These are phyloP conservation scores for Termitomyces bulborhizus DNA, from an alignment of 768 basidiomycete genomes.

Conservation along the genomic window DNA sequence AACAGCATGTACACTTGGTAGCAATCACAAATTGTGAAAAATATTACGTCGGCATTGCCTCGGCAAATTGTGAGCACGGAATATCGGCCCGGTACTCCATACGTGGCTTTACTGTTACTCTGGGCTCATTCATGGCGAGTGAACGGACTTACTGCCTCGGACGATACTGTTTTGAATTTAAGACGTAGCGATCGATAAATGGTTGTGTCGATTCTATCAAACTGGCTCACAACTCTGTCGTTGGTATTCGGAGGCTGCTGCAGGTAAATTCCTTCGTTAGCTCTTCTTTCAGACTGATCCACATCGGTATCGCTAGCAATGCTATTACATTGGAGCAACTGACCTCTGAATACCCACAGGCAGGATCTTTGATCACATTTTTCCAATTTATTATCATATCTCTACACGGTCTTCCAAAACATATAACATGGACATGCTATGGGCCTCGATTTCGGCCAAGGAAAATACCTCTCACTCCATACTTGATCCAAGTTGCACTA, in stretches of 20 bases:
- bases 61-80: not conserved
- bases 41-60: not conserved
- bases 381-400: slow-evolving; percentile 80
- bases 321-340: slow-evolving; percentile 73
- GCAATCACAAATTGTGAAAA: not conserved
- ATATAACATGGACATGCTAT: slow-evolving; percentile 43
- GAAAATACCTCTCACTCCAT: slow-evolving; percentile 64
- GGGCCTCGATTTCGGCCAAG: slow-evolving; percentile 56
- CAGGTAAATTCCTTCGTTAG: slow-evolving; percentile 31
- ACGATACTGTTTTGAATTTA: not conserved
- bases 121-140: not conserved
- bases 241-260: slow-evolving; percentile 92
- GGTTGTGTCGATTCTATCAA: slow-evolving; percentile 11
- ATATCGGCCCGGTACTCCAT: not conserved
- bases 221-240: slow-evolving; percentile 61
- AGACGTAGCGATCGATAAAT: not conserved
- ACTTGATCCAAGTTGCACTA: slow-evolving; percentile 74
- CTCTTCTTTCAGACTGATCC: not conserved
- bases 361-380: slow-evolving; percentile 83
- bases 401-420: slow-evolving; percentile 62
- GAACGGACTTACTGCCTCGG: not conserved
- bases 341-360: slow-evolving; percentile 58
- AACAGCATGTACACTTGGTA: slow-evolving; percentile 3
- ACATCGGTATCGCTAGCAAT: slow-evolving; percentile 41
- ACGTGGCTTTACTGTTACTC: slow-evolving; percentile 3